Evolutionary conservation across 305 asterid species (phyloP).

Genomic region (Coffea humblotiana): DNA sequence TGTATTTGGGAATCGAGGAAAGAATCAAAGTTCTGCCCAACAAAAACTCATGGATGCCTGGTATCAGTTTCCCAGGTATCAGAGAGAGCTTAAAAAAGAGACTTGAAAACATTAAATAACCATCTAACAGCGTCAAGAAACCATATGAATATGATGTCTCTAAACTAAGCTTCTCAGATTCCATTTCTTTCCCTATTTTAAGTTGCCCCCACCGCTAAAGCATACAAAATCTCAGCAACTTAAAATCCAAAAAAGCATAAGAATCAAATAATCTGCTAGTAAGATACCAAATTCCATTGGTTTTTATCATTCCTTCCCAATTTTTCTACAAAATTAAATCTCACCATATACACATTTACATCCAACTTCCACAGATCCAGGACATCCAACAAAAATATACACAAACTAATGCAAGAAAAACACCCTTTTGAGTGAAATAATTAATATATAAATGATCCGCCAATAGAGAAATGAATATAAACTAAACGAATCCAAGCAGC

Average conservation of each 20-base stretch:
- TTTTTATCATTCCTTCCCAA: neutral
- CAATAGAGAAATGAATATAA: neutral
- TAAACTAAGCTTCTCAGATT: neutral
- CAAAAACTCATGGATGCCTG: too few species aligned
- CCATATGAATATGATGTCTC: neutral
- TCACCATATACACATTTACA: neutral
- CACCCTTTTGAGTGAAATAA: too few species aligned
- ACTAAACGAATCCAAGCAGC: neutral
- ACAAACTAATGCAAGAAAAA: too few species aligned
- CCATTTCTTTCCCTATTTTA: neutral
- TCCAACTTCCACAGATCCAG: neutral
- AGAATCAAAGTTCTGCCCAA: too few species aligned
- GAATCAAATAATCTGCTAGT: neutral
- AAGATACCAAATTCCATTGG: conserved; percentile 2
- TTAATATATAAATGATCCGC: too few species aligned
- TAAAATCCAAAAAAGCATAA: neutral
- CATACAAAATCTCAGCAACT: neutral
- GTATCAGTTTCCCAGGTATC: too few species aligned
- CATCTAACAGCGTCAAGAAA: neutral
- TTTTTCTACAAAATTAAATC: neutral
- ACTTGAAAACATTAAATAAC: neutral
- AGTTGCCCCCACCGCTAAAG: neutral
- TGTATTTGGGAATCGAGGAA: too few species aligned
- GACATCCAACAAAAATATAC: neutral
- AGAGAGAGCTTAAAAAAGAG: neutral